Conservation (phyloP, 257 asterid species). For the Verbascum thapsus region DNA sequence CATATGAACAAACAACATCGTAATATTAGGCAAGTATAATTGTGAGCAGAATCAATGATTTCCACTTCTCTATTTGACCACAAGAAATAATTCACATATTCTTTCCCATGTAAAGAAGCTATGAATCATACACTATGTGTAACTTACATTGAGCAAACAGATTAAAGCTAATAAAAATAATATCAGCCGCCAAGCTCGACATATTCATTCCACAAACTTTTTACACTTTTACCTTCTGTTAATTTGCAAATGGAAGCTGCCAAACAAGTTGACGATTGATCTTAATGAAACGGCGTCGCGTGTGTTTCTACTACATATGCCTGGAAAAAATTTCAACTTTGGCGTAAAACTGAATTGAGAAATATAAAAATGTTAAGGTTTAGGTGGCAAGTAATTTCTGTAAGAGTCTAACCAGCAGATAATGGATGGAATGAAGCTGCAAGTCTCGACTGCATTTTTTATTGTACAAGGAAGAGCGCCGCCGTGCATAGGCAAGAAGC, state of each 20-base stretch:
- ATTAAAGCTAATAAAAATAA: neutral
- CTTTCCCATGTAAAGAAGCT: neutral
- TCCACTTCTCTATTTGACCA: neutral
- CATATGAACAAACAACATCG: neutral
- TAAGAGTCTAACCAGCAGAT: slow-evolving; percentile 35
- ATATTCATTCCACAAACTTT: neutral
- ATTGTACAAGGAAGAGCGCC: slow-evolving; percentile 18
- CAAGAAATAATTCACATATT: neutral
- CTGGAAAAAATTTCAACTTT: slow-evolving; percentile 20
- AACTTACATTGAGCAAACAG: neutral
- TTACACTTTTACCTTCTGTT: slow-evolving; percentile 31
- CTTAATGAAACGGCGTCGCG: slow-evolving; percentile 25
- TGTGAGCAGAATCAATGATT: neutral
- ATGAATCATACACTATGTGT: neutral
- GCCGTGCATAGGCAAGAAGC: slow-evolving; percentile 18
- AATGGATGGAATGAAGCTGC: slow-evolving; percentile 40
- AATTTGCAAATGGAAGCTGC: slow-evolving; percentile 15
- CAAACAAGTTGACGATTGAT: neutral
- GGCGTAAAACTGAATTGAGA: slow-evolving; percentile 1
- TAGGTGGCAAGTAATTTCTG: neutral
- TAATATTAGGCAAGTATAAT: too few relatives aligned
- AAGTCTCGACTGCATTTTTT: slow-evolving; percentile 45
- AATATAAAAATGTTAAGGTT: slow-evolving; percentile 28
- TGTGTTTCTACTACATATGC: slow-evolving; percentile 20
- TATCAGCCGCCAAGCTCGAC: slow-evolving; percentile 7